Evolutionary conservation across 164 flowering plant species (phyloP).

Genomic region (Macadamia integrifolia): DNA sequence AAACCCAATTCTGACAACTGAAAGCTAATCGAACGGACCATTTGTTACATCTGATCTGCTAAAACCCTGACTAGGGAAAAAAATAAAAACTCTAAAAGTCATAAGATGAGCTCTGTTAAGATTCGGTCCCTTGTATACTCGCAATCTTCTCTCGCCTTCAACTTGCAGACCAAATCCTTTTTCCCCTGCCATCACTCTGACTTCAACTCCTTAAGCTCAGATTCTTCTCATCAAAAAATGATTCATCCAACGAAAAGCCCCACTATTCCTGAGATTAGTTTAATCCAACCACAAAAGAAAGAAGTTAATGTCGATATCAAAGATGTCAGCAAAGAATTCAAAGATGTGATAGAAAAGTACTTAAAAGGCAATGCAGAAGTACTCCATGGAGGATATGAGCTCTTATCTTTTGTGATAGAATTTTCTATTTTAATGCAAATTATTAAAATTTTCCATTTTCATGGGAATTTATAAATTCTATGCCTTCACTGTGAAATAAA

Average conservation of each 20-base stretch:
- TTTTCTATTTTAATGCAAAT: too few relatives aligned
- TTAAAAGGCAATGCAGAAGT: conserved; percentile 53
- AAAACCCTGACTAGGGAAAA: too few relatives aligned
- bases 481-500: too few relatives aligned
- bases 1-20: too few relatives aligned
- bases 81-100: neutral
- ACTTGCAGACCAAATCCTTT: conserved; percentile 10
- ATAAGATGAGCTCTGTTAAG: conserved; percentile 32
- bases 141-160: conserved; percentile 12
- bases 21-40: too few relatives aligned
- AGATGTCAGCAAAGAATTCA: conserved; percentile 56
- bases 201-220: conserved; percentile 17
- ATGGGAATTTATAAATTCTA: too few relatives aligned
- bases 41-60: too few relatives aligned
- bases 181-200: conserved; percentile 10
- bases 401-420: too few relatives aligned
- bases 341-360: conserved; percentile 44
- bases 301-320: conserved; percentile 14
- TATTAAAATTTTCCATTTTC: too few relatives aligned
- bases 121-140: conserved; percentile 17
- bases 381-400: conserved; percentile 15
- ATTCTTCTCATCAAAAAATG: conserved; percentile 10
- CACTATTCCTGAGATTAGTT: conserved; percentile 16
- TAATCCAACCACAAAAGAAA: conserved; percentile 18
- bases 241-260: too few relatives aligned